phyloP scores from a whole-genome alignment of 2,329 filamentous ascomycete species.

The Ramularia collo-cygni region DNA sequence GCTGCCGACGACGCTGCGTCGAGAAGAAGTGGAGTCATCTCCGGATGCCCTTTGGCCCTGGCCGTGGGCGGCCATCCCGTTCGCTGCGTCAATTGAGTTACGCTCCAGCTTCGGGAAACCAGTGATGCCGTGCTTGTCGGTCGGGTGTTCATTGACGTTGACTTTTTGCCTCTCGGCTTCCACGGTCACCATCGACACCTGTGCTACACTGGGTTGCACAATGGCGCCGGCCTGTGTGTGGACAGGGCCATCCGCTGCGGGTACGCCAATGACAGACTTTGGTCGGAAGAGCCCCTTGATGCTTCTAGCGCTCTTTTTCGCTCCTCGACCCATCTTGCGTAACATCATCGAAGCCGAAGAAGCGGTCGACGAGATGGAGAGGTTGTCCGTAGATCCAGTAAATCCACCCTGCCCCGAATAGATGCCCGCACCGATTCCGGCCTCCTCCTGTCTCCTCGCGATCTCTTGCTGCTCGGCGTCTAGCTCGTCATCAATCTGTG shows the following conservation, averaged over 20 bases:
- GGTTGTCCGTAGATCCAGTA: constrained; percentile 84
- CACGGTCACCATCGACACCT: constrained; percentile 90
- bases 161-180: constrained; percentile 85
- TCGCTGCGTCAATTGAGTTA: constrained; percentile 66
- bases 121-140: constrained; percentile 65
- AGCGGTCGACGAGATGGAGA: constrained; percentile 84
- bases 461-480: constrained; percentile 89
- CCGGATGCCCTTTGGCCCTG: constrained; percentile 34
- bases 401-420: constrained; percentile 84
- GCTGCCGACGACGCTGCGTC: constrained; percentile 85
- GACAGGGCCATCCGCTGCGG: constrained; percentile 60
- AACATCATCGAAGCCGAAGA: constrained; percentile 91
- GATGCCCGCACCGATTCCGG: constrained; percentile 85
- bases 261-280: constrained; percentile 78
- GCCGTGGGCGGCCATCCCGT: constrained; percentile 22
- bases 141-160: constrained; percentile 65
- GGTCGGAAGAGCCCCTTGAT: constrained; percentile 91
- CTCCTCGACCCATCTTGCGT: constrained; percentile 96
- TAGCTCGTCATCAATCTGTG: constrained; percentile 28
- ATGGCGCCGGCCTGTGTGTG: constrained; percentile 37
- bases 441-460: constrained; percentile 84
- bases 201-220: constrained; percentile 58
- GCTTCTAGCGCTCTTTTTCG: constrained; percentile 88
- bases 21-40: constrained; percentile 55
- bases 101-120: constrained; percentile 79